Evolutionary conservation across 495 filamentous ascomycete genomes (phyloP).

Genomic region (Daldinia caldariorum): DNA sequence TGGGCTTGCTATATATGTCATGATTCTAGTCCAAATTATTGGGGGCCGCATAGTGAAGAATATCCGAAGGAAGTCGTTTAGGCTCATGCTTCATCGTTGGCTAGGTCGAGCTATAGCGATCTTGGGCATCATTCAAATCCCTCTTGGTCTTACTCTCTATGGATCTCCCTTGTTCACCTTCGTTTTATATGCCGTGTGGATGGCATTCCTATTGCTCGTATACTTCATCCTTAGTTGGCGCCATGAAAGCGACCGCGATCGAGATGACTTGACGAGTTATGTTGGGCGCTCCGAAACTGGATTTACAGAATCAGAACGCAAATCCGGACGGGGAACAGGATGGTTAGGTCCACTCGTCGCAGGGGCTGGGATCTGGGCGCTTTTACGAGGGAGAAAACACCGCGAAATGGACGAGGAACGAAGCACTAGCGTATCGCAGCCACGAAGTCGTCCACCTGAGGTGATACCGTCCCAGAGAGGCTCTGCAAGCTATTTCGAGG

Average conservation of each 20-base stretch:
- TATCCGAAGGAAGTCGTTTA: conserved; percentile 67
- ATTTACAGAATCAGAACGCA: conserved; percentile 47
- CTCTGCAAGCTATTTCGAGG: conserved; percentile 64
- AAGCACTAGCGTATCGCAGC: conserved; percentile 47
- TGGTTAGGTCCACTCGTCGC: conserved; percentile 63
- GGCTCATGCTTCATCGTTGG: conserved; percentile 89
- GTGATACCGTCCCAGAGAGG: conserved; percentile 60
- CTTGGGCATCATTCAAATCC: conserved; percentile 86
- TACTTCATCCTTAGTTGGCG: conserved; percentile 80
- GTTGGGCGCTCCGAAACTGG: conserved; percentile 53
- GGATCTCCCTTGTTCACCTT: conserved; percentile 87
- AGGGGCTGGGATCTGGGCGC: conserved; percentile 68
- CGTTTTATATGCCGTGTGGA: conserved; percentile 82
- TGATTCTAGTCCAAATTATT: conserved; percentile 81
- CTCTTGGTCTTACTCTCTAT: conserved; percentile 89
- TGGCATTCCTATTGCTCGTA: conserved; percentile 68
- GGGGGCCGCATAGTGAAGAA: conserved; percentile 78
- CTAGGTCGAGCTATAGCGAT: conserved; percentile 78
- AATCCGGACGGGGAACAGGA: conserved; percentile 58
- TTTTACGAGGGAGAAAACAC: conserved; percentile 60
- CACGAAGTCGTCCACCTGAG: conserved; percentile 51
- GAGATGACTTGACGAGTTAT: conserved; percentile 47
- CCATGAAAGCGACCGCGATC: conserved; percentile 62
- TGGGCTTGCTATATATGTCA: conserved; percentile 86
- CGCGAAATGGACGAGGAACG: conserved; percentile 50